Evolutionary conservation across 1,139 yeast genomes (phyloP).

Genomic region (Yamadazyma triangularis): DNA sequence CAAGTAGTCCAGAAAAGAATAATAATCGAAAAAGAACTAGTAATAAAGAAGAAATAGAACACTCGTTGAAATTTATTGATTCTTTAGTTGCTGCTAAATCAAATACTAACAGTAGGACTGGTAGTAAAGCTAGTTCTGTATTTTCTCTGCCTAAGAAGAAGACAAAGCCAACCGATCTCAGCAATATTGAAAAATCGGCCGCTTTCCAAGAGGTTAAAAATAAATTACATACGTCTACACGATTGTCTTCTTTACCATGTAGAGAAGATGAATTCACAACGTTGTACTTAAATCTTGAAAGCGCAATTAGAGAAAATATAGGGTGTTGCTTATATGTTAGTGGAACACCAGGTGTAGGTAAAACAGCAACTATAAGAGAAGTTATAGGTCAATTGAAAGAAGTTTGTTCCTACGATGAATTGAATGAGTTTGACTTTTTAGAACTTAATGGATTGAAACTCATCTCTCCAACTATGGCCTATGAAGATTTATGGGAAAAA

Average conservation of each 20-base stretch:
- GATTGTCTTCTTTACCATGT: constrained; percentile 71
- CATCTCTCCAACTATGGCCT: constrained; percentile 80
- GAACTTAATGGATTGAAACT: constrained; percentile 92
- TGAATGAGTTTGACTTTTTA: constrained; percentile 61
- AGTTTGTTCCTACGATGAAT: constrained; percentile 39
- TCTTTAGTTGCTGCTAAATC: too few species aligned
- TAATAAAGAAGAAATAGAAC: too few species aligned
- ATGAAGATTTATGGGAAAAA: constrained; percentile 77
- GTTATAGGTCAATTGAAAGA: constrained; percentile 66
- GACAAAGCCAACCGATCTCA: too few species aligned
- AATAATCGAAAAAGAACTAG: too few species aligned
- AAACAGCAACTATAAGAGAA: constrained; percentile 89
- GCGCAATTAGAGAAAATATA: constrained; percentile 64
- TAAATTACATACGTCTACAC: constrained; percentile 60
- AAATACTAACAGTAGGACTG: too few species aligned
- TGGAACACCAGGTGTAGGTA: constrained; percentile 98
- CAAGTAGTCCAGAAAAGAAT: too few species aligned
- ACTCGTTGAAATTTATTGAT: too few species aligned
- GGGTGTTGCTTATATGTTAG: constrained; percentile 89
- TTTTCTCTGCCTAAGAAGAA: too few species aligned
- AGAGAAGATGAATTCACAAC: constrained; percentile 84
- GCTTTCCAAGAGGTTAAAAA: constrained; percentile 55
- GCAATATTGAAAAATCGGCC: too few species aligned
- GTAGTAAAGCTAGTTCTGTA: too few species aligned
- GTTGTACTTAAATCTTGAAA: constrained; percentile 66